Percentiles rank a stretch among this genome's conserved stretches.
Conservation (phyloP, 179 eudicot genomes). For the Patellifolia procumbens region DNA sequence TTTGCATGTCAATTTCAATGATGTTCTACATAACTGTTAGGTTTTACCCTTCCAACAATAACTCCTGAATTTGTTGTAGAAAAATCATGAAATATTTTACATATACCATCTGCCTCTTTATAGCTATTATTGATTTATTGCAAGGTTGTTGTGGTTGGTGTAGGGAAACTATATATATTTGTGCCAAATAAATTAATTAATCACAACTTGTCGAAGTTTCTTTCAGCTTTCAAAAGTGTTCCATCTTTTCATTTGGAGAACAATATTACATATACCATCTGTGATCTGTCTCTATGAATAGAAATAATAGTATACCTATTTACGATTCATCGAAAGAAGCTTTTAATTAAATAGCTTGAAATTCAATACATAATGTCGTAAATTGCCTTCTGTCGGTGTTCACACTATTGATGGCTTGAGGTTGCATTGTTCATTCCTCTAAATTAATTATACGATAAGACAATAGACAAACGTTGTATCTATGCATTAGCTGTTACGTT, state of each 20-base stretch:
- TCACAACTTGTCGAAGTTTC: background rate
- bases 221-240: background rate
- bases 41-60: too few species aligned
- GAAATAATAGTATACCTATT: too few species aligned
- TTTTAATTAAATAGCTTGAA: too few species aligned
- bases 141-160: background rate
- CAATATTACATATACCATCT: background rate
- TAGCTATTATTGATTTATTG: background rate
- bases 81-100: too few species aligned
- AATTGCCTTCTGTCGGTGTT: background rate
- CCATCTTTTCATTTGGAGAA: background rate
- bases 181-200: background rate
- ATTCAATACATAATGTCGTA: background rate
- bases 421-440: too few species aligned
- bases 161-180: background rate
- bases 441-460: too few species aligned
- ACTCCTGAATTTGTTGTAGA: too few species aligned
- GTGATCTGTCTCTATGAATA: too few species aligned
- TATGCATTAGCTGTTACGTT: background rate
- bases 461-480: background rate
- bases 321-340: too few species aligned
- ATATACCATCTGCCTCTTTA: too few species aligned
- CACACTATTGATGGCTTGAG: background rate
- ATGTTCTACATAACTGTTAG: too few species aligned
- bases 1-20: too few species aligned